These are phyloP conservation scores for Debaryomyces coudertii DNA, from an alignment of 1,139 yeast genomes.

Conservation along the genomic window DNA sequence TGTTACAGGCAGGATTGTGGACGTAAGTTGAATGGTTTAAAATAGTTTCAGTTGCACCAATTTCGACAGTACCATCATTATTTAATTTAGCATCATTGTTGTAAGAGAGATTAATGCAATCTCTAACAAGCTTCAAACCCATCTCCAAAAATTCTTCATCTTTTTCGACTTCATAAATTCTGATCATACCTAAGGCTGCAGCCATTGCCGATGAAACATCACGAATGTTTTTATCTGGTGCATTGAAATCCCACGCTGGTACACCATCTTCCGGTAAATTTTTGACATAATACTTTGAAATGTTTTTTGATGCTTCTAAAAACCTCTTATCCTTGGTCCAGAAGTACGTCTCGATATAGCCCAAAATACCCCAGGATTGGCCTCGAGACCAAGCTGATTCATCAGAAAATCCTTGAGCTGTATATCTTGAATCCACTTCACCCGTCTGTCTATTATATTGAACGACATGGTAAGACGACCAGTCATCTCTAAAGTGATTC, in stretches of 20 bases:
- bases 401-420: conserved; percentile 29
- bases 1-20: conserved; percentile 18
- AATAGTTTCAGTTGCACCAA: conserved; percentile 23
- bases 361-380: conserved; percentile 31
- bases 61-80: conserved; percentile 17
- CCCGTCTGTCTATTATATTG: conserved; percentile 25
- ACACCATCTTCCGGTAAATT: conserved; percentile 26
- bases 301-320: conserved; percentile 24
- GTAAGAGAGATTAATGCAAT: conserved; percentile 13
- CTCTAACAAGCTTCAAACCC: conserved; percentile 15
- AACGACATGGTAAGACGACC: conserved; percentile 28
- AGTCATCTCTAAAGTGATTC: conserved; percentile 26
- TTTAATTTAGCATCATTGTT: conserved; percentile 13
- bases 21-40: conserved; percentile 26
- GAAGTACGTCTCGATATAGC: conserved; percentile 25
- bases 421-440: conserved; percentile 21
- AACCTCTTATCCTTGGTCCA: conserved; percentile 25
- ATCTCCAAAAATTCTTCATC: conserved; percentile 14
- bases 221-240: conserved; percentile 24
- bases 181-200: conserved; percentile 27
- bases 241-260: conserved; percentile 32
- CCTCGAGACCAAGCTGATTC: conserved; percentile 32
- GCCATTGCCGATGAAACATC: conserved; percentile 32
- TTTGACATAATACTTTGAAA: conserved; percentile 23
- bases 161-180: conserved; percentile 20